These are phyloP conservation scores for Saturnispora sekii DNA, from an alignment of 805 yeast species.

Conservation along the genomic window DNA sequence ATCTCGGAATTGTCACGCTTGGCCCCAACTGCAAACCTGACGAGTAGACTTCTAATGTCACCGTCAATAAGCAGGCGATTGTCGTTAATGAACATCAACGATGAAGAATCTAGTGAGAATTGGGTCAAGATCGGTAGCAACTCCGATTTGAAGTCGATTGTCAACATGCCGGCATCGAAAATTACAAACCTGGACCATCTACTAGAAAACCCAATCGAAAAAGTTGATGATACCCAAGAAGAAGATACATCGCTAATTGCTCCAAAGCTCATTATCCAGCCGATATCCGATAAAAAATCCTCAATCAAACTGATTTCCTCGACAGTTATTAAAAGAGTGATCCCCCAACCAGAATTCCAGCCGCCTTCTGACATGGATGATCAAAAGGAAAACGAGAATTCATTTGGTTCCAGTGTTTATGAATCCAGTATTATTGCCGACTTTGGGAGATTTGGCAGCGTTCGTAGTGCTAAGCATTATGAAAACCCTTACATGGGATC, in stretches of 20 bases:
- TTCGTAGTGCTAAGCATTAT: not conserved
- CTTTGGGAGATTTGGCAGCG: constrained; percentile 4
- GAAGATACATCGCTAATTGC: too few species aligned
- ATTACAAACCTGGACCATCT: not conserved
- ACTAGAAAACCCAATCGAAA: not conserved
- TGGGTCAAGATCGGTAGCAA: constrained; percentile 8
- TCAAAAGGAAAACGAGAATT: not conserved
- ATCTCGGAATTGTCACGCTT: constrained; percentile 13
- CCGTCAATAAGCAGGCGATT: constrained; percentile 10
- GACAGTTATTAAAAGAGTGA: not conserved
- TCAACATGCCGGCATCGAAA: not conserved
- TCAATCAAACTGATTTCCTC: constrained; percentile 4
- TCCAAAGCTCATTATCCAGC: too few species aligned
- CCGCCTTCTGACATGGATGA: not conserved
- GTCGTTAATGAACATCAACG: not conserved
- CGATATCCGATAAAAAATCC: not conserved
- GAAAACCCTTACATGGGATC: constrained; percentile 5
- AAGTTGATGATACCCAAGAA: not conserved
- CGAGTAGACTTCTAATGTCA: constrained; percentile 13
- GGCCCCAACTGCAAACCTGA: not conserved
- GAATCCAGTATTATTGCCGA: constrained; percentile 7
- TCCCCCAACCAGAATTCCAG: not conserved
- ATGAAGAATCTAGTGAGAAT: constrained; percentile 3
- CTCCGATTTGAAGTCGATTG: not conserved
- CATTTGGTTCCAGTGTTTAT: constrained; percentile 10